Base-by-base conservation (phyloP, 2,329 filamentous ascomycete genomes). In the Fusarium anguioides region DNA sequence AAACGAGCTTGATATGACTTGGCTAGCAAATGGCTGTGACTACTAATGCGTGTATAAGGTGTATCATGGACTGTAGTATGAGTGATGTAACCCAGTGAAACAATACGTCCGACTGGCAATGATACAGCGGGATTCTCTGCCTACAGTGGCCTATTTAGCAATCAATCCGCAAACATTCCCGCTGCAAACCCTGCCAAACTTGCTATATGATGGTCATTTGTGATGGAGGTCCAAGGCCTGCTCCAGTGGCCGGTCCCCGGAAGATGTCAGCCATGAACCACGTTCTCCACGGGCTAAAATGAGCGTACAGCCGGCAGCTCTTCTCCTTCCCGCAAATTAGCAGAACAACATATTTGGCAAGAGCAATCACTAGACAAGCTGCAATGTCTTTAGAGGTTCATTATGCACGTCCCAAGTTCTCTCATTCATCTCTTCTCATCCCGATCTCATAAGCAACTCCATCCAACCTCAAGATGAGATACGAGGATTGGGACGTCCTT, bases 401-500 rank as follows among this genome's bases (percentile, higher is more conserved):
- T 33, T 10, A 5, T 9, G 21, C 36, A n/a, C 10, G 9, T 17
- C n/a, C 27, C n/a, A 36, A 21, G 14, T 14, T 4, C 18, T 17
- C 27, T 26, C 24, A n/a, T 31, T 14, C 31, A 45, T 40, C 35
- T 27, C 27, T 12, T 29, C 27, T 29, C 27, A 10, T 29, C 27
- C 11, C 10, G 10, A 29, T 29, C 27, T 29, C 27, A 8, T 27
- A 27, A 27, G 10, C 6, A 29, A 12, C 27, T 29, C 27, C 27
- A 29, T 15, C 71, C 64, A 29, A 31, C 29, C 46, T 29, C 55
- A 68, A 48, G 18, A 96, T 97, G 93, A 89, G 93, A 60, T 96
- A 91, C 83, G 87, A 93, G 71, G 89, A 93, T 73, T 96, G 93
- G 93, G 93, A 97, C 73, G 86, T 96, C 54, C 86, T 96, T 40